A percentile compares a stretch with the other conserved stretches of the same genome.
These are phyloP conservation scores for Podospora conica DNA, from an alignment of 495 filamentous ascomycete species.

Conservation along the genomic window DNA sequence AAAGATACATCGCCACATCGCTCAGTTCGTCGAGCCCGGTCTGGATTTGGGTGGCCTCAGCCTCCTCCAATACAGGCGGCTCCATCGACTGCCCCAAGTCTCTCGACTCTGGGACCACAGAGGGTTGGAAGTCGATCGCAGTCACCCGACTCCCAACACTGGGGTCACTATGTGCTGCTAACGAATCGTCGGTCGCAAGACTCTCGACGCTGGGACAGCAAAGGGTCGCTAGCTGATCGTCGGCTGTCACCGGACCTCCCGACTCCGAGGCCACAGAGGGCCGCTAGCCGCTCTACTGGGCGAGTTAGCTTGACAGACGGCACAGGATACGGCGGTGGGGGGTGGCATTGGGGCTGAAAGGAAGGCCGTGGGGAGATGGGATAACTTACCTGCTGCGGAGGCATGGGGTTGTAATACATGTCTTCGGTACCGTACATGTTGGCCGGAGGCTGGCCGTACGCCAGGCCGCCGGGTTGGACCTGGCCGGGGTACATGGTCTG, in stretches of 20 bases:
- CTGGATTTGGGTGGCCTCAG: background rate
- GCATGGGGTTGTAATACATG: constrained; percentile 84
- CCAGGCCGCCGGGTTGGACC: constrained; percentile 63
- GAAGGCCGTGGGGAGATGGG: background rate
- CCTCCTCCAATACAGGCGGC: background rate
- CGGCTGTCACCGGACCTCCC: too few species aligned
- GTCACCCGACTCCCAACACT: too few species aligned
- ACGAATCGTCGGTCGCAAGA: too few species aligned
- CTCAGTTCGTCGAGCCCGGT: background rate
- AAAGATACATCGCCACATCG: too few species aligned
- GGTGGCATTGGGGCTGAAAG: background rate
- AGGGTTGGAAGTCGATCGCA: too few species aligned
- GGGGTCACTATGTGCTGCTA: too few species aligned
- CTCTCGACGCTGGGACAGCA: too few species aligned
- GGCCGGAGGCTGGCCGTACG: constrained; percentile 66
- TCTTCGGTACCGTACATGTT: constrained; percentile 73
- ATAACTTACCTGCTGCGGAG: constrained; percentile 70
- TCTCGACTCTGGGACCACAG: background rate
- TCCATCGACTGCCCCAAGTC: background rate
- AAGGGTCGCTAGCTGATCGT: too few species aligned
- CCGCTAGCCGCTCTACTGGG: constrained; percentile 25
- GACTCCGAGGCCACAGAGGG: background rate
- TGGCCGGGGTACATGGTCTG: constrained; percentile 72
- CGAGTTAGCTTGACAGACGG: constrained; percentile 6
- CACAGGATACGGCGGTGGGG: background rate